Percentiles rank a stretch among this genome's conserved stretches.
Conservation (phyloP, 2,329 filamentous ascomycete genomes). For the Ophiostoma sp. region DNA sequence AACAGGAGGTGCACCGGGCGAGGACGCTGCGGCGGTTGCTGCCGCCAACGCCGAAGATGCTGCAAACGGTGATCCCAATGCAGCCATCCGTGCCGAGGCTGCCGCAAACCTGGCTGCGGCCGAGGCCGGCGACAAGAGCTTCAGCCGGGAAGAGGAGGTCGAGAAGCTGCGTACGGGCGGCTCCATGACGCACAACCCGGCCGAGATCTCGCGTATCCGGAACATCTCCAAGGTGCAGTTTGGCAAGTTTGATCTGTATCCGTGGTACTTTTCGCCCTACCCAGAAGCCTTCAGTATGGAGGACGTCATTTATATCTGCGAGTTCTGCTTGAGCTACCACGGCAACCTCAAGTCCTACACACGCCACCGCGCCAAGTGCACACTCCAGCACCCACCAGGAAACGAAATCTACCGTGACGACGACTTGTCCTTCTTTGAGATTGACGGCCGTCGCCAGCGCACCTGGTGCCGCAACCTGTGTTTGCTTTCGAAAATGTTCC, state of each 20-base stretch:
- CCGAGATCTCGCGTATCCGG: conserved; percentile 91
- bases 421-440: conserved; percentile 93
- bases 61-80: conserved; percentile 35
- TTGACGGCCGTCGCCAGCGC: conserved; percentile 88
- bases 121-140: conserved; percentile 56
- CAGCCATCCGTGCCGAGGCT: conserved; percentile 34
- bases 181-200: conserved; percentile 98
- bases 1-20: conserved; percentile 28
- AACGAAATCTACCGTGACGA: conserved; percentile 98
- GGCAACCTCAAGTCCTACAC: conserved; percentile 78
- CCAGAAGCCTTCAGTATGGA: conserved; percentile 84
- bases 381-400: conserved; percentile 85
- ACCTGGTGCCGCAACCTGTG: conserved; percentile 98
- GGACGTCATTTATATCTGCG: conserved; percentile 93
- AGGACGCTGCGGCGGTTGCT: conserved; percentile 38
- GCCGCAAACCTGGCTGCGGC: conserved; percentile 55
- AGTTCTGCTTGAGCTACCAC: conserved; percentile 93
- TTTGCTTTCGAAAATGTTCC: conserved; percentile 89
- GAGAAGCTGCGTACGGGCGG: conserved; percentile 92
- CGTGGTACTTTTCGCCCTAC: conserved; percentile 99
- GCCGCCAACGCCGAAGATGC: conserved; percentile 19
- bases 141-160: conserved; percentile 86
- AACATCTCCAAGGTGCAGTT: conserved; percentile 95
- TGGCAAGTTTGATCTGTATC: conserved; percentile 86
- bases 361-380: conserved; percentile 87